These are phyloP conservation scores for Penicillium verhagenii DNA, from an alignment of 495 filamentous ascomycete genomes.

Conservation along the genomic window DNA sequence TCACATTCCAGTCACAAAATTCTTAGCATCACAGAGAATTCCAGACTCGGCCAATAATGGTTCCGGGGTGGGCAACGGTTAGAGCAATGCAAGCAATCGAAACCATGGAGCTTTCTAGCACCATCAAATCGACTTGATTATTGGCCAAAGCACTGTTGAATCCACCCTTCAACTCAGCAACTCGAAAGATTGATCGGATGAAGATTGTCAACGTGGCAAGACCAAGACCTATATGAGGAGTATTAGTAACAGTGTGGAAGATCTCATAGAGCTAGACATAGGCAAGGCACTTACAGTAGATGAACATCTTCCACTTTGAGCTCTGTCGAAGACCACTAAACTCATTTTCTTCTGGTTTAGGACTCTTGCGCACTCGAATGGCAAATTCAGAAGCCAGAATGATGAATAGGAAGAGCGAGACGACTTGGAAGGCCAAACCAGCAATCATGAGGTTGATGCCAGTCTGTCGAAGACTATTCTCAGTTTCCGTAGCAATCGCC, in stretches of 20 bases:
- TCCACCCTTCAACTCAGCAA: slow-evolving; percentile 60
- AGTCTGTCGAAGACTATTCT: background rate
- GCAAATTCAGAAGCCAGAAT: slow-evolving; percentile 49
- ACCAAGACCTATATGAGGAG: background rate
- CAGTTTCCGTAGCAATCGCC: background rate
- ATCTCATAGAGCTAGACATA: slow-evolving; percentile 12
- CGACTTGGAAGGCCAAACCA: slow-evolving; percentile 54
- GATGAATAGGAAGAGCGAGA: slow-evolving; percentile 53
- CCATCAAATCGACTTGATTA: slow-evolving; percentile 62
- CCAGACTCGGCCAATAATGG: background rate
- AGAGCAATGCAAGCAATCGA: slow-evolving; percentile 52
- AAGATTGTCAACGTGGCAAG: slow-evolving; percentile 59
- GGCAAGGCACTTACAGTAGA: slow-evolving; percentile 3
- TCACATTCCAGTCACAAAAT: no score
- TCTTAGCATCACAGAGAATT: background rate
- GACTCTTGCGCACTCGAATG: slow-evolving; percentile 29
- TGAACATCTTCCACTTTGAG: slow-evolving; percentile 14
- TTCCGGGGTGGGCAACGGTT: slow-evolving; percentile 19
- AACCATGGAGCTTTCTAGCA: slow-evolving; percentile 70
- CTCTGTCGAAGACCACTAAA: slow-evolving; percentile 1
- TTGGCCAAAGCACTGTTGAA: slow-evolving; percentile 56
- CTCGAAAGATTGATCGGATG: slow-evolving; percentile 60
- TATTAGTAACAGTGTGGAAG: slow-evolving; percentile 25
- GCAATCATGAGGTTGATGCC: slow-evolving; percentile 51
- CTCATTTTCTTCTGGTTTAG: slow-evolving; percentile 6